Evolutionary conservation across 345 rosid genomes (phyloP).

Genomic region (Brassica rapa): DNA sequence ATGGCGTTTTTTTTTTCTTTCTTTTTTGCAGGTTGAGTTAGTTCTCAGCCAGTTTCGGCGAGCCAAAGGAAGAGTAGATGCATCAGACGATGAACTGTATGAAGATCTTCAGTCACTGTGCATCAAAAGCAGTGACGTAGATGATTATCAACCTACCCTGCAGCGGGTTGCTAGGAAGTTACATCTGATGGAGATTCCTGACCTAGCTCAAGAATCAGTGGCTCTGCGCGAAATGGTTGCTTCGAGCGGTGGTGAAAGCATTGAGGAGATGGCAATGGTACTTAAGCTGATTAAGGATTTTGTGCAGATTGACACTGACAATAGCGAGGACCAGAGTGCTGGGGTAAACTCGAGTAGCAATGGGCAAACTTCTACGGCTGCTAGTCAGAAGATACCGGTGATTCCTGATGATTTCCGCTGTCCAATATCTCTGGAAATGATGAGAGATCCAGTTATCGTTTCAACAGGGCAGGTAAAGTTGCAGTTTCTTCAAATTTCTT

Average conservation of each 20-base stretch:
- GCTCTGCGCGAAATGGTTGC: constrained; percentile 89
- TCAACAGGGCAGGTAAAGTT: constrained; percentile 87
- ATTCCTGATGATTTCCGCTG: constrained; percentile 97
- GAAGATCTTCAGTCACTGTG: constrained; percentile 67
- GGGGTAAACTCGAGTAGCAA: constrained; percentile 46
- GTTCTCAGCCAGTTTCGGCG: constrained; percentile 82
- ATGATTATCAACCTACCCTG: constrained; percentile 53
- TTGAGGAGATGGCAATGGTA: constrained; percentile 85
- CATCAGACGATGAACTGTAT: constrained; percentile 58
- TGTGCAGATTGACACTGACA: constrained; percentile 75
- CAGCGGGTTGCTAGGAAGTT: constrained; percentile 70
- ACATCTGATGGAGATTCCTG: constrained; percentile 68
- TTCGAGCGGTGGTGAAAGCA: constrained; percentile 58
- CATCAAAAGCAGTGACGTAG: constrained; percentile 51
- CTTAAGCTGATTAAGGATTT: constrained; percentile 82
- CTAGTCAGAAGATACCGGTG: constrained; percentile 62
- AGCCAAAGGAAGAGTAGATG: constrained; percentile 83
- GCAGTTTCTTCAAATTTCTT: constrained; percentile 11
- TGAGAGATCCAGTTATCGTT: constrained; percentile 98
- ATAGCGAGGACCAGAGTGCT: constrained; percentile 30
- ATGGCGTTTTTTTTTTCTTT: constrained; percentile 17
- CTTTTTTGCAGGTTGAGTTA: constrained; percentile 70
- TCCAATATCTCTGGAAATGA: constrained; percentile 92
- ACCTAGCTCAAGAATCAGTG: constrained; percentile 85
- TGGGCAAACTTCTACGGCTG: constrained; percentile 62